These are phyloP conservation scores for Larix kaempferi DNA, from an alignment of 75 land plant species.

Conservation along the genomic window DNA sequence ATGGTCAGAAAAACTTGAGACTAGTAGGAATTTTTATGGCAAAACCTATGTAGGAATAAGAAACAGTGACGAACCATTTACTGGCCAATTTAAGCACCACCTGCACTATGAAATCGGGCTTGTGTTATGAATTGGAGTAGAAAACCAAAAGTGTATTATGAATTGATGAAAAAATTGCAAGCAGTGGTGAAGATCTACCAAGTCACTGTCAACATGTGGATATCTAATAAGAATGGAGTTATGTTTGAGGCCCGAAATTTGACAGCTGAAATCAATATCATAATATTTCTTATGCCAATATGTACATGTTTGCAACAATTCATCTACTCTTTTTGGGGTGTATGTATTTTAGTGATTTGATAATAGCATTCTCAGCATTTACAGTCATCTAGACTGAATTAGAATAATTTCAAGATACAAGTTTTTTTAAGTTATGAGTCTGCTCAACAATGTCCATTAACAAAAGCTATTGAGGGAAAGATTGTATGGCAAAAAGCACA, in stretches of 20 bases:
- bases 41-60: too few species aligned
- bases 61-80: too few species aligned
- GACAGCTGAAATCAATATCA: not conserved
- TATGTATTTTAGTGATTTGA: not conserved
- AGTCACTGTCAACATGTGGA: too few species aligned
- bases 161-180: too few species aligned
- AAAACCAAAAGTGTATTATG: not conserved
- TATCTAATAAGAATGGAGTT: too few species aligned
- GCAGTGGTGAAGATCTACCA: too few species aligned
- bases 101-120: constrained; percentile 17
- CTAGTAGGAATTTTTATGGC: too few species aligned
- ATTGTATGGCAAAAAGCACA: not conserved
- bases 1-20: too few species aligned
- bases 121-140: not conserved
- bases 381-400: not conserved
- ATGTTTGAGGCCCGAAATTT: too few species aligned
- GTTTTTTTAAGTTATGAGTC: not conserved
- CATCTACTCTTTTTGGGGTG: too few species aligned
- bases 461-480: not conserved
- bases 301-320: not conserved
- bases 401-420: not conserved
- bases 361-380: not conserved
- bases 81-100: too few species aligned
- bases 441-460: not conserved
- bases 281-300: not conserved